Conservation (phyloP, 257 asterid species). For the Orobanche coerulescens region DNA sequence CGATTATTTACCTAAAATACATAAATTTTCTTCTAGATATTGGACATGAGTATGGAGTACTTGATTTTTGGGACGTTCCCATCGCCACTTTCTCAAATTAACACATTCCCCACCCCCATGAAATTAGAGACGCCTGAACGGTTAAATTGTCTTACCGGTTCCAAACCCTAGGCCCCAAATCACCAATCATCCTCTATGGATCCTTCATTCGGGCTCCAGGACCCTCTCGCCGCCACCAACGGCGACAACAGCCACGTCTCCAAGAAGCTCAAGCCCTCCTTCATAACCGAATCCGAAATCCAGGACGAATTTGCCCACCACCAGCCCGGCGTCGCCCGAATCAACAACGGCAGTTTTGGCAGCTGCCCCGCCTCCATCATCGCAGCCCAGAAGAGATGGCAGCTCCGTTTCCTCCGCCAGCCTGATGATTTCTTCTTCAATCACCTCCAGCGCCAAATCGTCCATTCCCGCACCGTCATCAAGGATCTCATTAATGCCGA, state of each 20-base stretch:
- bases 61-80: too few species aligned
- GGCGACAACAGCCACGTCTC: slow-evolving; percentile 36
- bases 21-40: too few species aligned
- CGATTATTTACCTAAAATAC: too few species aligned
- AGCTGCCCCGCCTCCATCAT: slow-evolving; percentile 89
- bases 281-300: slow-evolving; percentile 55
- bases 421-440: slow-evolving; percentile 91
- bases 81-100: slow-evolving; percentile 23
- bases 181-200: slow-evolving; percentile 22
- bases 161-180: slow-evolving; percentile 38
- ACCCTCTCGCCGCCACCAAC: slow-evolving; percentile 45
- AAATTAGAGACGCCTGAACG: slow-evolving; percentile 9
- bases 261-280: slow-evolving; percentile 56
- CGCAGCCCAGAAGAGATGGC: slow-evolving; percentile 79
- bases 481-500: slow-evolving; percentile 82
- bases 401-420: slow-evolving; percentile 77
- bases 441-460: slow-evolving; percentile 63
- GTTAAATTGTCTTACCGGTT: slow-evolving; percentile 16
- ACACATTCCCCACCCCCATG: neutral
- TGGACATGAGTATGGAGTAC: too few species aligned
- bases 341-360: slow-evolving; percentile 94
- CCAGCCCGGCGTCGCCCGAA: slow-evolving; percentile 58
- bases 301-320: slow-evolving; percentile 71
- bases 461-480: slow-evolving; percentile 58
- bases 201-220: slow-evolving; percentile 26